Evolutionary conservation across 305 asterid genomes (phyloP), one percentile per base, ranked within the genome.

Genomic region (Fraxinus baroniana): DNA sequence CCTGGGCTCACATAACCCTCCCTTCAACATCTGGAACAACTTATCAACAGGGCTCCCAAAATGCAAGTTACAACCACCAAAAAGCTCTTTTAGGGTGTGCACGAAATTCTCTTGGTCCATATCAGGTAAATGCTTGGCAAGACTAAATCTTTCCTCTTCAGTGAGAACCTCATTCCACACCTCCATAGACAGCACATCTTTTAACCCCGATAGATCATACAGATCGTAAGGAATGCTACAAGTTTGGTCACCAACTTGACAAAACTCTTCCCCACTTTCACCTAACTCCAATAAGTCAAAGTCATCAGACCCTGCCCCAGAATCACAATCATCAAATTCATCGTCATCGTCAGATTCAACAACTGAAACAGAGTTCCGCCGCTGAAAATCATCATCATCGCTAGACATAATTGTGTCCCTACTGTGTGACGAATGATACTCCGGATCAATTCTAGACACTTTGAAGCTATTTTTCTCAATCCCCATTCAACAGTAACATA

Each of bases 221-320:
- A 97, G 81, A 79, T 97, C 98, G 75, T 91, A 89, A 0, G 98
- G 98, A 81, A 97, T 89, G 88, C 98, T 92, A 89, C 98, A 93
- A 0, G 98, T 94, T 76, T 92, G 98, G 86, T 94, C 96, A 9
- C 93, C 98, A 81, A 92, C 90, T 84, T 90, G 99, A 84, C 99
- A 97, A 88, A 97, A 93, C 89, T 97, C 99, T 85, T 93, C 99
- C 41, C 97, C 97, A 2, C 93, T 70, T 86, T 91, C 96, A 2
- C 99, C 99, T 72, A 94, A 88, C 81, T 97, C 99, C 79, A 93
- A 87, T 78, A 94, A 90, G 88, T 97, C 99, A 80, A 90, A 89
- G 87, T 97, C 99, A 80, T 97, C 99, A 0, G 99, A 97, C 41
- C 98, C 99, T 0, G 98, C 99, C 71, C 99, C 99, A 0, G 99